Percentiles rank a stretch among this genome's conserved stretches.
These are phyloP conservation scores for Xylariaceae sp. DNA, from an alignment of 2,329 filamentous ascomycete species.

Conservation along the genomic window DNA sequence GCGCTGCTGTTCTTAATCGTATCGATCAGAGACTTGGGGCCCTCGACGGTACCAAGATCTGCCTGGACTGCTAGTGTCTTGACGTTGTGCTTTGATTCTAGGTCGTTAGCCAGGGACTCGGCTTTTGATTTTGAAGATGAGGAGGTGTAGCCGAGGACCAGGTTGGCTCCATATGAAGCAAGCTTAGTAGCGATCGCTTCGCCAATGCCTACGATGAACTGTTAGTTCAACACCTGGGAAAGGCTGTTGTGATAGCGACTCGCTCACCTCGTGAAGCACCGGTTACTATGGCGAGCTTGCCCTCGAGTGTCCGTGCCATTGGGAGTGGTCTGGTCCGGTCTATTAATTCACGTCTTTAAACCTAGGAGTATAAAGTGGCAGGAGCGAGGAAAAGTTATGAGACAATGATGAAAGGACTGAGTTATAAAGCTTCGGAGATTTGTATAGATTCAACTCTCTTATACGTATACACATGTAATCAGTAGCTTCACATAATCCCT, in stretches of 20 bases:
- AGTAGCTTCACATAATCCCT: slow-evolving; percentile 8
- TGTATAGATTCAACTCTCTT: too few relatives aligned
- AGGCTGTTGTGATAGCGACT: background rate
- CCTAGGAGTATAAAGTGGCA: background rate
- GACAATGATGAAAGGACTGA: too few relatives aligned
- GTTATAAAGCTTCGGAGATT: too few relatives aligned
- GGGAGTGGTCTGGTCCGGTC: background rate
- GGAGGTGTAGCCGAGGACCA: slow-evolving; percentile 74
- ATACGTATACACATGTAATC: background rate
- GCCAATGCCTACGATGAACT: slow-evolving; percentile 68
- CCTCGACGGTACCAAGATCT: slow-evolving; percentile 69
- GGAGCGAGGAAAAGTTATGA: background rate
- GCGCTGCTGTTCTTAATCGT: slow-evolving; percentile 64
- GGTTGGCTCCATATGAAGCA: slow-evolving; percentile 71
- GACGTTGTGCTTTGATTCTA: slow-evolving; percentile 64
- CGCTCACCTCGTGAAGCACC: slow-evolving; percentile 75
- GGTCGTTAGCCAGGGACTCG: slow-evolving; percentile 67
- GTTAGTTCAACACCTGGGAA: too few relatives aligned
- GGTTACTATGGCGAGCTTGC: slow-evolving; percentile 80
- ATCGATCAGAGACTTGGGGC: slow-evolving; percentile 65
- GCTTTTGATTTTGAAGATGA: slow-evolving; percentile 49
- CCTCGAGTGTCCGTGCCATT: slow-evolving; percentile 59
- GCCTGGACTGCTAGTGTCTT: slow-evolving; percentile 70
- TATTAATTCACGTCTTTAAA: slow-evolving; percentile 41
- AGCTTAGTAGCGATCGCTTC: slow-evolving; percentile 69